phyloP scores from a whole-genome alignment of 768 basidiomycete genomes.

The Crucibulum laeve region DNA sequence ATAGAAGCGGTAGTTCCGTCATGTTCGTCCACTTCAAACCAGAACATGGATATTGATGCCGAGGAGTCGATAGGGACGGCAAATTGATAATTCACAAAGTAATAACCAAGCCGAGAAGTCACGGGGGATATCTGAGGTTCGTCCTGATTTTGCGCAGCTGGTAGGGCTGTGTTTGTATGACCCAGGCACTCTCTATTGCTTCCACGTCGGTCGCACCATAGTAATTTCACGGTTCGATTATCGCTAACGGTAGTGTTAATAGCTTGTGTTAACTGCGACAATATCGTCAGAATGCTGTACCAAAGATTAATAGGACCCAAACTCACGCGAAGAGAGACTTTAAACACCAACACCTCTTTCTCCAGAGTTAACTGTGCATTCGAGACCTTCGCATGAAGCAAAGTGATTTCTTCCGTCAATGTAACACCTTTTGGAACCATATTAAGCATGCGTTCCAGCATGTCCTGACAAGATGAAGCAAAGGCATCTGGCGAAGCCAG shows the following conservation, averaged over 20 bases:
- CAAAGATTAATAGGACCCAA: background rate
- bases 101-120: slow-evolving; percentile 18
- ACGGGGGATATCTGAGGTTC: slow-evolving; percentile 23
- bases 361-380: slow-evolving; percentile 25
- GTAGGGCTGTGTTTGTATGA: slow-evolving; percentile 13
- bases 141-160: slow-evolving; percentile 15
- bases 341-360: slow-evolving; percentile 22
- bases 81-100: slow-evolving; percentile 29
- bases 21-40: slow-evolving; percentile 33
- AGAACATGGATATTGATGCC: slow-evolving; percentile 32
- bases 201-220: background rate
- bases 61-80: slow-evolving; percentile 24
- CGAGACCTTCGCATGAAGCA: slow-evolving; percentile 19
- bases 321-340: slow-evolving; percentile 24
- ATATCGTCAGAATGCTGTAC: background rate
- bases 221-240: slow-evolving; percentile 20
- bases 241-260: slow-evolving; percentile 16
- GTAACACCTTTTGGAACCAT: slow-evolving; percentile 32
- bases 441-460: slow-evolving; percentile 37
- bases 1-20: slow-evolving; percentile 20
- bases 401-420: slow-evolving; percentile 26
- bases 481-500: slow-evolving; percentile 21
- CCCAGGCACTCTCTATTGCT: slow-evolving; percentile 15
- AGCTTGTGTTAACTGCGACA: slow-evolving; percentile 20
- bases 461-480: slow-evolving; percentile 20